These are phyloP conservation scores for Lachancea sp. DNA, from an alignment of 805 yeast genomes.

Conservation along the genomic window DNA sequence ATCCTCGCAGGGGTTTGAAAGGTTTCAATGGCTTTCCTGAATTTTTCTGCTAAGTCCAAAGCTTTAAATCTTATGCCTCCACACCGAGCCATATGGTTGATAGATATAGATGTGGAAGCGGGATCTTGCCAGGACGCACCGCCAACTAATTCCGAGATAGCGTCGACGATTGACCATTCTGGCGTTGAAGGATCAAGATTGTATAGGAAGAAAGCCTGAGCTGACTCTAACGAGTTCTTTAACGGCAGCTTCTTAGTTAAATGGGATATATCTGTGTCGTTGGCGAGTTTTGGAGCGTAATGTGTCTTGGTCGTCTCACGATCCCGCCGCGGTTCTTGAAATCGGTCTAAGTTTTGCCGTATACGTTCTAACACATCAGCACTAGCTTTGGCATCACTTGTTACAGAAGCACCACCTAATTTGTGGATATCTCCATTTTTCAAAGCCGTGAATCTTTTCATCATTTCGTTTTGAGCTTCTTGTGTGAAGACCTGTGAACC, in stretches of 20 bases:
- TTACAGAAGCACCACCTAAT: conserved; percentile 35
- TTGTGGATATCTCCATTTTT: conserved; percentile 35
- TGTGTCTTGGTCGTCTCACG: conserved; percentile 1
- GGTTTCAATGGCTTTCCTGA: background rate
- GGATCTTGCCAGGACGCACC: conserved; percentile 19
- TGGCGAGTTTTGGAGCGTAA: conserved; percentile 10
- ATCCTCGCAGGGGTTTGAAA: conserved; percentile 1
- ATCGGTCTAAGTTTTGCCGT: conserved; percentile 7
- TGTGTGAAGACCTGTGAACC: conserved; percentile 30
- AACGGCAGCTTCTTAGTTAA: conserved; percentile 60
- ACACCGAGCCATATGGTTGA: conserved; percentile 25
- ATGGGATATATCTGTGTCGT: conserved; percentile 41
- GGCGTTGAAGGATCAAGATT: conserved; percentile 67
- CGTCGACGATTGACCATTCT: conserved; percentile 41
- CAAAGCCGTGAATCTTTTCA: conserved; percentile 51
- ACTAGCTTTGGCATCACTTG: conserved; percentile 37
- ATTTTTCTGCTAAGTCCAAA: conserved; percentile 7
- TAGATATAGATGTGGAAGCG: conserved; percentile 15
- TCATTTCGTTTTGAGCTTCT: conserved; percentile 46
- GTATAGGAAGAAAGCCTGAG: conserved; percentile 64
- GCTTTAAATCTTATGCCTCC: conserved; percentile 25
- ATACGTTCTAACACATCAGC: conserved; percentile 46
- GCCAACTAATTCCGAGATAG: conserved; percentile 27
- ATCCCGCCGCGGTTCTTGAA: background rate
- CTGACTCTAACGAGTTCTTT: conserved; percentile 44